Conservation (phyloP, 257 asterid genomes). For the Osmanthus fragrans region DNA sequence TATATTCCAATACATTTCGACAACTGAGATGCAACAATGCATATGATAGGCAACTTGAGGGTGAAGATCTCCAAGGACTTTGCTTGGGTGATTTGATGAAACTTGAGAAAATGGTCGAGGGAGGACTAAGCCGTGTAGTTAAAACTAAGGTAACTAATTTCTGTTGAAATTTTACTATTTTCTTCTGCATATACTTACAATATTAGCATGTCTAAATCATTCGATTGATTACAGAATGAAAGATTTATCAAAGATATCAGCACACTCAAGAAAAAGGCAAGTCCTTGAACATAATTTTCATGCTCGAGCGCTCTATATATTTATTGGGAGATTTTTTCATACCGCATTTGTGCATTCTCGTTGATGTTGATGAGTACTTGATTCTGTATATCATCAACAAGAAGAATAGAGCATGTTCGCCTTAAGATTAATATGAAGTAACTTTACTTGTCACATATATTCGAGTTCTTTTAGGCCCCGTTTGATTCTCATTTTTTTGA, state of each 20-base stretch:
- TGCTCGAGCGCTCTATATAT: not conserved
- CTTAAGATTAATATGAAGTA: too few species aligned
- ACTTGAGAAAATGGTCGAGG: slow-evolving; percentile 40
- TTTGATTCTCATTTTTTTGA: too few species aligned
- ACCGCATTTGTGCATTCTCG: not conserved
- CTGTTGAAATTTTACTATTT: not conserved
- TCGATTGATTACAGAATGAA: slow-evolving; percentile 33
- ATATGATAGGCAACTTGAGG: slow-evolving; percentile 35
- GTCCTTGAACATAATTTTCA: not conserved
- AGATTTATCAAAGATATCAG: slow-evolving; percentile 31
- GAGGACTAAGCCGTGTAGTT: slow-evolving; percentile 35
- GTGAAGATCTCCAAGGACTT: slow-evolving; percentile 50
- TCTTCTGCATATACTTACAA: not conserved
- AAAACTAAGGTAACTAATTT: slow-evolving; percentile 33
- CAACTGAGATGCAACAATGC: not conserved
- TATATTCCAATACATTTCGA: not conserved
- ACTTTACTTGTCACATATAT: too few species aligned
- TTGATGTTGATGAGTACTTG: not conserved
- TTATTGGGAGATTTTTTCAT: not conserved
- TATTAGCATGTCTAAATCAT: not conserved
- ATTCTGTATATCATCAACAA: not conserved
- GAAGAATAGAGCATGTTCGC: too few species aligned
- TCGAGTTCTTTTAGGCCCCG: too few species aligned
- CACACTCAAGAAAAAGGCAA: slow-evolving; percentile 42
- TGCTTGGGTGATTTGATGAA: slow-evolving; percentile 40